phyloP scores from a whole-genome alignment of 805 yeast species.

The Wickerhamomyces queroliae region DNA sequence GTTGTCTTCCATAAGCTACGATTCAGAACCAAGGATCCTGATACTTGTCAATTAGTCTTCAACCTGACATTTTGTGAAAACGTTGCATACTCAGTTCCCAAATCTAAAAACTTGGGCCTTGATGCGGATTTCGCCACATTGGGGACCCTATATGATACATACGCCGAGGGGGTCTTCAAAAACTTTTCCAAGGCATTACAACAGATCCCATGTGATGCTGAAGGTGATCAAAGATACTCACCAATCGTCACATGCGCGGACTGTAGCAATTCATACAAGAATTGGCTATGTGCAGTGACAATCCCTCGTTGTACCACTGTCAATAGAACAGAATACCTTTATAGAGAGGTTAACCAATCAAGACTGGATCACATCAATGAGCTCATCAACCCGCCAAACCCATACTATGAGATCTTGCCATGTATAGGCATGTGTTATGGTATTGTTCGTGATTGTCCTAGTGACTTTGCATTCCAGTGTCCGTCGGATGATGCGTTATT shows the following conservation, averaged over 20 bases:
- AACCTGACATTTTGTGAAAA: conserved; percentile 70
- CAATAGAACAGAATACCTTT: conserved; percentile 35
- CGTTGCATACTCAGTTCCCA: conserved; percentile 88
- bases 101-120: conserved; percentile 27
- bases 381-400: conserved; percentile 44
- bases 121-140: conserved; percentile 28
- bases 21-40: conserved; percentile 48
- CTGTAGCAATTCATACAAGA: conserved; percentile 64
- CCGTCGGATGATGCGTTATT: conserved; percentile 36
- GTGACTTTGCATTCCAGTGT: conserved; percentile 68
- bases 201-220: conserved; percentile 69
- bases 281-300: conserved; percentile 86
- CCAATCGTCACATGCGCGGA: conserved; percentile 69
- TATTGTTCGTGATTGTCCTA: conserved; percentile 80
- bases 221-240: conserved; percentile 61
- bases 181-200: conserved; percentile 76
- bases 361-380: conserved; percentile 57
- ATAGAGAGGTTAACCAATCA: conserved; percentile 42
- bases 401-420: conserved; percentile 79
- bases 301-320: conserved; percentile 79
- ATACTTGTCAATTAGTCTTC: conserved; percentile 68
- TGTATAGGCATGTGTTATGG: conserved; percentile 77
- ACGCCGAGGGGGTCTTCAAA: conserved; percentile 48
- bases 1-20: conserved; percentile 48
- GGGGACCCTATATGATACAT: conserved; percentile 51